Base-by-base conservation (phyloP, 306 rosid species). In the Cicer yamashitae region DNA sequence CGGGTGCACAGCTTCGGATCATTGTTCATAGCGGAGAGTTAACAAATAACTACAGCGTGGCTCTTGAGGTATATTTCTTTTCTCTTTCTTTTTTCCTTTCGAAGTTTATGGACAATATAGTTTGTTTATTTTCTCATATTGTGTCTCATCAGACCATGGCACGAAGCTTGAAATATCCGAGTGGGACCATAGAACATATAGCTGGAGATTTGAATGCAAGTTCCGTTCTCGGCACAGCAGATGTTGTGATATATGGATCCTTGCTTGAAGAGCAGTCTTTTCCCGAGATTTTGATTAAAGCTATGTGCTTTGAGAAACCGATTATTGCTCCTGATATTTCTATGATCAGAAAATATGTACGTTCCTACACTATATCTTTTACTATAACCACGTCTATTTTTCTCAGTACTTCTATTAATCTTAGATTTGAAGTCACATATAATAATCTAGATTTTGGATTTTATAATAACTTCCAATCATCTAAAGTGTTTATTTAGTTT, bases 281-380 rank as follows among this genome's bases (percentile, higher is more conserved):
- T 83, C 99, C 98, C 1, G 91, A 85, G 79, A 77, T 89, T 87
- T 87, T 96, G 84, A 58, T 84, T 63, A 90, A 88, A 87, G 97
- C 98, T 61, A 89, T 96, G 99, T 81, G 92, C 88, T 92, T 90
- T 64, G 98, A 81, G 81, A 96, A 92, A 58, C 98, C 96, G 79
- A 84, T 92, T 81, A 77, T 96, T 46, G 98, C 98, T 77, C 96
- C 98, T 0, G 91, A 92, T 86, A 86, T 88, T 77, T 73, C 92
- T 82, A 82, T 81, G 73, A 92, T 96, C 84, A 87, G 84, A 76
- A 92, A 91, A 92, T 80, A 89, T 76, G 99, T 96, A 88, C 8
- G 89, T 71, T 78, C 62, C 51, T 64, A 6, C 83, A 63, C 73
- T 70, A 50, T 30, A 72, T 59, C 58, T 81, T 79, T 69, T 9